Conservation (phyloP, 1,284 basidiomycete species). For the Vanrija humicola region DNA sequence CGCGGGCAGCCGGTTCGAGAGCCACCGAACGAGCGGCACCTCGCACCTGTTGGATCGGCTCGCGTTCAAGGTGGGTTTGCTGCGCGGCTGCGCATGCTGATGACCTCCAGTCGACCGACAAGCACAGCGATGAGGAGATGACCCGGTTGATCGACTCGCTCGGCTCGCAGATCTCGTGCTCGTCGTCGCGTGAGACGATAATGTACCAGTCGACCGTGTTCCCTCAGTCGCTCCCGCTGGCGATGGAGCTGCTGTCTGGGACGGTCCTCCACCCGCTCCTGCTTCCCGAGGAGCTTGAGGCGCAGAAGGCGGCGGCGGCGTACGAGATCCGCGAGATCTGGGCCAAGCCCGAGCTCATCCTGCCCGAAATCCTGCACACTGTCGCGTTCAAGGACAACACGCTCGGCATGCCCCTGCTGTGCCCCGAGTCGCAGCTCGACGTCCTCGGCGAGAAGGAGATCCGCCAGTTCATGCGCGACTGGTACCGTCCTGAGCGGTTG, state of each 20-base stretch:
- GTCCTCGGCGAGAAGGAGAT: conserved; percentile 65
- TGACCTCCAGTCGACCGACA: conserved; percentile 50
- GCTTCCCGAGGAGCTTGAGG: conserved; percentile 71
- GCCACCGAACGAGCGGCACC: conserved; percentile 67
- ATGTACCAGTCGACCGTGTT: conserved; percentile 99
- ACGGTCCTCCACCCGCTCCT: conserved; percentile 80
- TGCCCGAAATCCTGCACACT: conserved; percentile 87
- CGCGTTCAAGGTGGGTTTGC: conserved; percentile 82
- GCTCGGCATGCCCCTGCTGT: conserved; percentile 83
- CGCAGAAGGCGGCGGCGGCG: conserved; percentile 80
- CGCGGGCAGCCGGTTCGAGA: conserved; percentile 90
- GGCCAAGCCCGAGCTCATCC: conserved; percentile 86
- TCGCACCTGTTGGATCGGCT: conserved; percentile 92
- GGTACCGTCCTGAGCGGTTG: conserved; percentile 91
- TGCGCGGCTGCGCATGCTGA: background rate
- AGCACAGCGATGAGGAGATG: conserved; percentile 65
- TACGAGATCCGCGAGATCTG: conserved; percentile 89
- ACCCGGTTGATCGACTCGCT: conserved; percentile 73
- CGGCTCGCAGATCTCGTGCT: conserved; percentile 89
- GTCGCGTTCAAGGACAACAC: conserved; percentile 77
- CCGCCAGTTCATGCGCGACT: conserved; percentile 66
- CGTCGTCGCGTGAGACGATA: conserved; percentile 88
- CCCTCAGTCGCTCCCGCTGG: conserved; percentile 72
- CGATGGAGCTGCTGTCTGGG: conserved; percentile 84
- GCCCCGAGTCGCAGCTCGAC: conserved; percentile 77